Percentiles rank a stretch among this genome's conserved stretches.
These are phyloP conservation scores for Globisporangium cystogenes DNA, from an alignment of 352 stramenopile species.

Conservation along the genomic window DNA sequence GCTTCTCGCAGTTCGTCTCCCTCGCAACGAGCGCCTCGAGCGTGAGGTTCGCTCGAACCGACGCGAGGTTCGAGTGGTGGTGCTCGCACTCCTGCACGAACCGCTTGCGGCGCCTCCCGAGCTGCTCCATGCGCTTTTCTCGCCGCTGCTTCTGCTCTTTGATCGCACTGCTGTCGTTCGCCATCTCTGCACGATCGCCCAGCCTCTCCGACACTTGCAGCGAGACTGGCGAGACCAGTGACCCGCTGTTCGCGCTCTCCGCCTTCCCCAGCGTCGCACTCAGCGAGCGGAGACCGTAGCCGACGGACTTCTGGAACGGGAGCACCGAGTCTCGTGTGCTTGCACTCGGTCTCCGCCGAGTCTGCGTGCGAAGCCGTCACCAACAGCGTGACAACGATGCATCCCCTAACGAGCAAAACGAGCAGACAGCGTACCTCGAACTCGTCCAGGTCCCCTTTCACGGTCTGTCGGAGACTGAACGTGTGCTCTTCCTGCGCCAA, in stretches of 20 bases:
- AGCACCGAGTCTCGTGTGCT: constrained; percentile 2
- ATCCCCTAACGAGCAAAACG: no score
- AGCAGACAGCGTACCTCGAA: constrained; percentile 35
- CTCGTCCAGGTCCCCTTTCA: constrained; percentile 42
- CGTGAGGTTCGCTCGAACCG: constrained; percentile 19
- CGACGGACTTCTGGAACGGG: constrained; percentile 39
- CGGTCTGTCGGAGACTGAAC: constrained; percentile 49
- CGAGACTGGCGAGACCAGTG: constrained; percentile 1
- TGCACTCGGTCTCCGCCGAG: constrained; percentile 1
- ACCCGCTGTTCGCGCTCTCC: constrained; percentile 5
- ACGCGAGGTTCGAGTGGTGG: constrained; percentile 22
- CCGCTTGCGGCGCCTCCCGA: constrained; percentile 44
- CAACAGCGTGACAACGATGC: background rate
- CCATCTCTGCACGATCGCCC: background rate
- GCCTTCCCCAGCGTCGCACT: constrained; percentile 32
- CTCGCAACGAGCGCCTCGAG: constrained; percentile 43
- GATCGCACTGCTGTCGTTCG: constrained; percentile 19
- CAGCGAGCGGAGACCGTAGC: constrained; percentile 63
- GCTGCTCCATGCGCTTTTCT: constrained; percentile 44
- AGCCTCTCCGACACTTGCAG: constrained; percentile 5
- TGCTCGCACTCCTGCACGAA: constrained; percentile 54
- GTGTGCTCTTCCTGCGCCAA: constrained; percentile 27
- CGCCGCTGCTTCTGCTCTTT: constrained; percentile 44
- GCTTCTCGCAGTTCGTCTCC: constrained; percentile 40
- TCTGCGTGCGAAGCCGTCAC: background rate